Evolutionary conservation across 2,329 filamentous ascomycete species (phyloP).

Genomic region (Pseudocercospora fuligena): DNA sequence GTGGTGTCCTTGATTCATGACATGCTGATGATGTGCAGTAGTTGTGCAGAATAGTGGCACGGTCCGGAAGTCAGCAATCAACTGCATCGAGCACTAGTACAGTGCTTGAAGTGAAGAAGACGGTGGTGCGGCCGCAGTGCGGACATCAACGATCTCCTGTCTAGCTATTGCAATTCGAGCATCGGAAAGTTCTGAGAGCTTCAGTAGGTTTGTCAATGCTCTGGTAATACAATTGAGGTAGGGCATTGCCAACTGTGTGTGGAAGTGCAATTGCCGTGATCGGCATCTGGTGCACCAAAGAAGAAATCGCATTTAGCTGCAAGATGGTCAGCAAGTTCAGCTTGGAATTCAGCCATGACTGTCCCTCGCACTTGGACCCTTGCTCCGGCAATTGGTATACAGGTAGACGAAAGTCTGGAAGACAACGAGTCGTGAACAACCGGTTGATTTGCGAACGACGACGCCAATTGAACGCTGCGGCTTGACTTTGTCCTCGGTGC

Average conservation of each 20-base stretch:
- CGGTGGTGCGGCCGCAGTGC: background rate
- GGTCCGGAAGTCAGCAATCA: background rate
- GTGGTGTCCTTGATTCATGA: background rate
- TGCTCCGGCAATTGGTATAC: background rate
- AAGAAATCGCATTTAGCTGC: background rate
- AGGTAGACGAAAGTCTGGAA: conserved; percentile 1
- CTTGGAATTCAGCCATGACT: background rate
- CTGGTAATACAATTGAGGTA: background rate
- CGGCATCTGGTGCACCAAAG: background rate
- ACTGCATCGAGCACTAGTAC: background rate
- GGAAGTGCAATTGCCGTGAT: background rate
- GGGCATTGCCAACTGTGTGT: background rate
- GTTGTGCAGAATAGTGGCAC: background rate
- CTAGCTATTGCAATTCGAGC: too few relatives aligned
- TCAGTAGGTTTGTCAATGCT: too few relatives aligned
- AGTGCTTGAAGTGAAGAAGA: too few relatives aligned
- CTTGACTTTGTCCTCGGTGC: conserved; percentile 8
- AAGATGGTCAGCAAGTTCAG: background rate
- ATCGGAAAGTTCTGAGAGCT: too few relatives aligned
- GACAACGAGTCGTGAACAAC: background rate
- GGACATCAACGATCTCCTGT: background rate
- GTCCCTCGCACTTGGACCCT: background rate
- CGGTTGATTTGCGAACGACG: background rate
- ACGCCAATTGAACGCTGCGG: background rate
- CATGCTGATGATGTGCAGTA: background rate